Percentiles rank a stretch among this genome's conserved stretches.
Evolutionary conservation across 2,329 filamentous ascomycete genomes (phyloP).

Genomic region (Cercospora brassicicola): DNA sequence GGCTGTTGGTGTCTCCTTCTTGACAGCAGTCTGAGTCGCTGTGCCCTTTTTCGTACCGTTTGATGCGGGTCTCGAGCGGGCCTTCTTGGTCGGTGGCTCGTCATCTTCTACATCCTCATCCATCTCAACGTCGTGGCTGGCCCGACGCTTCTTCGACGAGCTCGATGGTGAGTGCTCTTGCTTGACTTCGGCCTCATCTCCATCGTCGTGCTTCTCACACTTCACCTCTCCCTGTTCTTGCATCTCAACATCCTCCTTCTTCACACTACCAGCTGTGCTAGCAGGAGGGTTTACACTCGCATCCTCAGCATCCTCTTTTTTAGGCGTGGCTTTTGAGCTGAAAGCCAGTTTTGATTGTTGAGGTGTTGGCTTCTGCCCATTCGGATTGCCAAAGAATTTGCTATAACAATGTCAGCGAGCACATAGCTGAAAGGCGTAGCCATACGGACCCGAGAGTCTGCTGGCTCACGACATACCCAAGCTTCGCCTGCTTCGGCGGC

Average conservation of each 20-base stretch:
- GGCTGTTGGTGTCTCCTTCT: constrained; percentile 25
- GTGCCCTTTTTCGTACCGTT: constrained; percentile 22
- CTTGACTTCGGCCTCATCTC: constrained; percentile 29
- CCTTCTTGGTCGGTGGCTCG: constrained; percentile 41
- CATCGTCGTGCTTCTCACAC: constrained; percentile 32
- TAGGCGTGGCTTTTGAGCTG: constrained; percentile 44
- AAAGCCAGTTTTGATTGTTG: constrained; percentile 82
- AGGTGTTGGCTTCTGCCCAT: constrained; percentile 59
- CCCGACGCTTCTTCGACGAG: constrained; percentile 35
- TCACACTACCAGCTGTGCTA: constrained; percentile 32
- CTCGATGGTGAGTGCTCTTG: constrained; percentile 23
- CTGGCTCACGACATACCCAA: constrained; percentile 84
- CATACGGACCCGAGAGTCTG: constrained; percentile 67
- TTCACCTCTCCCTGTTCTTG: constrained; percentile 38
- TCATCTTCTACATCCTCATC: constrained; percentile 36
- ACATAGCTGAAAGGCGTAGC: not conserved
- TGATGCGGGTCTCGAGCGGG: constrained; percentile 31
- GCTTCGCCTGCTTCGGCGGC: constrained; percentile 69
- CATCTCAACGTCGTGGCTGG: constrained; percentile 27
- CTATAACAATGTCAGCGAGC: constrained; percentile 50
- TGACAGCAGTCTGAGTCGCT: constrained; percentile 32
- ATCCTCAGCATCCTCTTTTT: constrained; percentile 24
- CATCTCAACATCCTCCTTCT: constrained; percentile 35
- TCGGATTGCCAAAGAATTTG: constrained; percentile 77
- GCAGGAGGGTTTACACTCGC: constrained; percentile 16